Evolutionary conservation across 2,329 filamentous ascomycete species (phyloP), one percentile per base, ranked within the genome.

Genomic region (Lecanoromycetidae sp.): DNA sequence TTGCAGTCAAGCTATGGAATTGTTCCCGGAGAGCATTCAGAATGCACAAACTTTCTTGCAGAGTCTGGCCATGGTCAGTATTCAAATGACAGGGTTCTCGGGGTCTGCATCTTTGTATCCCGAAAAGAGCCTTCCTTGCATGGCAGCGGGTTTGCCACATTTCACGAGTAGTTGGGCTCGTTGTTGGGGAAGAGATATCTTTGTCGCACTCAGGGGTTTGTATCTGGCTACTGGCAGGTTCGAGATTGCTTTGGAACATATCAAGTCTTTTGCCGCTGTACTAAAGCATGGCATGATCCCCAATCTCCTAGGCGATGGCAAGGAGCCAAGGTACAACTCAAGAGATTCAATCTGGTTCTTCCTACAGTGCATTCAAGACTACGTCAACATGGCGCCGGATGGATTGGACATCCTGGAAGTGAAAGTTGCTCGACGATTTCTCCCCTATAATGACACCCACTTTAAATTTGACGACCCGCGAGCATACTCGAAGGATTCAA

Each of bases 241-340:
- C 57, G 77, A 75, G 2, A 88, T 95, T 61, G 91, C 91, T 6
- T 88, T 79, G 59, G 87, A 96, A 62, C 93, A 98, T 59, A 94
- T 98, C 49, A 71, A 87, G 51, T 90, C 88, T 7, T 98, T 98
- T 66, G 88, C 85, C 2, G 94, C 87, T 61, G 88, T 98, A 9
- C 69, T 98, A 56, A 98, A 98, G 71, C 91, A 98, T 58, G 91
- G 91, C 42, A 94, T 96, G 87, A 88, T 98, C 48, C 91, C 91
- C 12, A 98, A 98, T 59, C 73, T 98, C 17, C 72, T 98, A 12
- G 82, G 87, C 54, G 86, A 84, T 50, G 88, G 91, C 5, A 85
- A 82, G 51, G 74, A 81, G 13, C 91, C 91, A 3, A 77, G 91
- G 22, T 98, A 96, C 70, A 98, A 98, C 63, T 88, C 91, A 35